Conservation (phyloP, 2,329 filamentous ascomycete species). For the Capronia coronata region DNA sequence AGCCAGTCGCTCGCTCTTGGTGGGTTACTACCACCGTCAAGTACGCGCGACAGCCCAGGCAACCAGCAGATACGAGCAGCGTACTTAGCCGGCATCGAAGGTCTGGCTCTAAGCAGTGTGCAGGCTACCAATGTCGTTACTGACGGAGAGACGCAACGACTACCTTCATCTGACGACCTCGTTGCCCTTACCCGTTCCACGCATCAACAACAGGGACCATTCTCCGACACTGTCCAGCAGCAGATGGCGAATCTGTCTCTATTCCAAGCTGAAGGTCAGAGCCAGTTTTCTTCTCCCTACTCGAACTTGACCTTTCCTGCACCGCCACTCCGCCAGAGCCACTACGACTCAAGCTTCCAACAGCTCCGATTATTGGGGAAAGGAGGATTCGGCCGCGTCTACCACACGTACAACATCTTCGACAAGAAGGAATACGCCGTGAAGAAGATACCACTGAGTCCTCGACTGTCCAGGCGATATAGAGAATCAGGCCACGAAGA, state of each 20-base stretch:
- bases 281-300: conserved; percentile 19
- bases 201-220: conserved; percentile 5
- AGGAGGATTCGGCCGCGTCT: conserved; percentile 61
- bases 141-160: neutral
- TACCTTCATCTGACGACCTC: conserved; percentile 14
- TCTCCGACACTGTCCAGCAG: conserved; percentile 16
- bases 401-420: conserved; percentile 54
- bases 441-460: conserved; percentile 57
- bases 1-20: conserved; percentile 39
- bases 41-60: conserved; percentile 33
- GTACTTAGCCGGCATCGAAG: conserved; percentile 41
- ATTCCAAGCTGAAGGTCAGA: conserved; percentile 4
- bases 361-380: conserved; percentile 54
- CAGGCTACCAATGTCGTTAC: conserved; percentile 31
- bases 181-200: conserved; percentile 3
- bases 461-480: conserved; percentile 47
- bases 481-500: conserved; percentile 47
- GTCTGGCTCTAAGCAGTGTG: conserved; percentile 35
- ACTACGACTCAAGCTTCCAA: conserved; percentile 47
- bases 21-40: conserved; percentile 37
- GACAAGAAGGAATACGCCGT: conserved; percentile 59
- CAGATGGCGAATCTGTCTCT: conserved; percentile 23
- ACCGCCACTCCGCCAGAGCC: conserved; percentile 32
- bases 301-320: conserved; percentile 22
- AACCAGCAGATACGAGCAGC: conserved; percentile 16